Evolutionary conservation across 257 asterid species (phyloP).

Genomic region (Parsonsia alboflavescens): DNA sequence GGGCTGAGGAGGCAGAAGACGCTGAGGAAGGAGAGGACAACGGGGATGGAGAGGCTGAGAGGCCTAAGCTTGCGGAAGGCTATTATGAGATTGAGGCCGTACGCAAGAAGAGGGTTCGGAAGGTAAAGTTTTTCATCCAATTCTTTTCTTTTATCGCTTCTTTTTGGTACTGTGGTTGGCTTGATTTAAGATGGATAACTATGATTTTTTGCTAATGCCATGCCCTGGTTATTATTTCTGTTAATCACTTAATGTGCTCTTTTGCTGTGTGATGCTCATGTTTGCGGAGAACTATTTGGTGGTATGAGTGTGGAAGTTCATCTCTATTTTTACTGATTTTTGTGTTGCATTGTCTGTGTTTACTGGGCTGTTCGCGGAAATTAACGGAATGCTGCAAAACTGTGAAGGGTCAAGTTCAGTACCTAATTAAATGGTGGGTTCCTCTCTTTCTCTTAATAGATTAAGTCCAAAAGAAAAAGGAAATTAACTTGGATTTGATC

Average conservation of each 20-base stretch:
- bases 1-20: constrained; percentile 9
- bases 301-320: not conserved
- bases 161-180: not conserved
- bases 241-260: not conserved
- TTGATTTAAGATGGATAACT: not conserved
- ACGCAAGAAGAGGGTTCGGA: constrained; percentile 28
- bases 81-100: constrained; percentile 35
- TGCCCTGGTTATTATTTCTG: not conserved
- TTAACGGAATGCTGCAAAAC: constrained; percentile 36
- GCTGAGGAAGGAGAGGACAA: constrained; percentile 10
- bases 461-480: not conserved
- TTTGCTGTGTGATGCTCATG: too few species aligned
- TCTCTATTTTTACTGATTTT: constrained; percentile 24
- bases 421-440: constrained; percentile 33
- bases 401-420: constrained; percentile 75
- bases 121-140: constrained; percentile 18
- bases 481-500: not conserved
- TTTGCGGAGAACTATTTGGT: not conserved
- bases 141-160: not conserved
- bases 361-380: constrained; percentile 25
- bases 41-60: constrained; percentile 10
- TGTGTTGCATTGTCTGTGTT: constrained; percentile 22
- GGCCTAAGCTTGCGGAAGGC: constrained; percentile 38
- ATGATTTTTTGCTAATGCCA: not conserved
- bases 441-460: not conserved